phyloP scores from a whole-genome alignment of 2,329 filamentous ascomycete species.

The Cladosporium sp. region DNA sequence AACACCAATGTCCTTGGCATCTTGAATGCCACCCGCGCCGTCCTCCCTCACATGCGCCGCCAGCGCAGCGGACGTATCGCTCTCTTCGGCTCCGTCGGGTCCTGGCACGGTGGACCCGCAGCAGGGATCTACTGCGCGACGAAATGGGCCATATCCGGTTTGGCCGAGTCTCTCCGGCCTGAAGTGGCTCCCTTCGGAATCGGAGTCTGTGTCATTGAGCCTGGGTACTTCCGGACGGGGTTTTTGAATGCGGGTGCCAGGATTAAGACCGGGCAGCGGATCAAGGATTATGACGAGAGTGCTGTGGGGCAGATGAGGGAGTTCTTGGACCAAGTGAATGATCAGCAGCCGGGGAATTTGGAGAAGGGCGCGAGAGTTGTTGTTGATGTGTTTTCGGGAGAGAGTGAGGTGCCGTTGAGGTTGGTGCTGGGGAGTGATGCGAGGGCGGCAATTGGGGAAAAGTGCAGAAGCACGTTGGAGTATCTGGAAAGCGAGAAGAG shows the following conservation, averaged over 20 bases:
- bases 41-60: conserved; percentile 22
- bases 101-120: conserved; percentile 37
- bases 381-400: conserved; percentile 53
- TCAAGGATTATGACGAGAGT: conserved; percentile 32
- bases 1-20: conserved; percentile 24
- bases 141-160: conserved; percentile 45
- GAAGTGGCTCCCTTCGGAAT: conserved; percentile 43
- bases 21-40: conserved; percentile 20
- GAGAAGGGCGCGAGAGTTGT: conserved; percentile 50
- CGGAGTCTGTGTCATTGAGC: conserved; percentile 44
- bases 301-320: conserved; percentile 32
- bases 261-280: conserved; percentile 13
- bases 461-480: conserved; percentile 41
- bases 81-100: conserved; percentile 45
- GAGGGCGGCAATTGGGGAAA: conserved; percentile 33
- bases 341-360: conserved; percentile 54
- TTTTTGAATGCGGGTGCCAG: conserved; percentile 38
- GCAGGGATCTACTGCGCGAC: conserved; percentile 39
- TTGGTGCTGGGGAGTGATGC: conserved; percentile 53
- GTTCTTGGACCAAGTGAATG: conserved; percentile 35
- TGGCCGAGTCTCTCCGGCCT: conserved; percentile 41
- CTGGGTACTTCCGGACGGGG: conserved; percentile 51
- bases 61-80: conserved; percentile 19
- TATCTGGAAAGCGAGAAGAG: conserved; percentile 50
- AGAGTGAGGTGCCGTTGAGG: conserved; percentile 49